Base-by-base conservation (phyloP, 768 basidiomycete genomes). In the Baorangia bicolor region DNA sequence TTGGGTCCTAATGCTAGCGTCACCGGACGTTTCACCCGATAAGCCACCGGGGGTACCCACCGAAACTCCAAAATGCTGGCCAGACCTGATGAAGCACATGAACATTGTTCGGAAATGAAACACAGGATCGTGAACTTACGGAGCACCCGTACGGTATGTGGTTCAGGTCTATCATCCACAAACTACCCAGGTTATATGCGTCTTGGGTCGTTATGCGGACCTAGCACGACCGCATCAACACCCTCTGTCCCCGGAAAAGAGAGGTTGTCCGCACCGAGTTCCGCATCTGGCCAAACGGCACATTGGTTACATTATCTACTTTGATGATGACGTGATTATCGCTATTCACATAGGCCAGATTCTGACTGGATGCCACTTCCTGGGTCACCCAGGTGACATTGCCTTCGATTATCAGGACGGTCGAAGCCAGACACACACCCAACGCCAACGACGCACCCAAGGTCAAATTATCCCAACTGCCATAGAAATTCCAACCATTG, bases 291-390 rank as follows among this genome's bases (percentile, higher is more conserved):
- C 78, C 77, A 25, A 67, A 70, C 16, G 75, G 69, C 1, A 90
- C 79, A 42, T 77, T 77, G 12, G 82, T 83, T 9, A 73, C 70
- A 64, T 90, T 90, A 75, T 92, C 90, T 7, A 92, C 90, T 62
- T 79, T 84, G 46, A 94, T 74, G 57, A 94, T 78, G 6, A 84
- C 86, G 52, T 86, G 82, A 8, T 87, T 84, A 1, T 77, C 77
- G 40, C 63, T 62, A 58, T 87, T 85, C 59, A 88, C 67, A 62
- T 80, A 89, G 5, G 84, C 82, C 20, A 92, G 74, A 1, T 75
- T 64, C 56, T 81, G 74, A 8, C 74, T 66, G 12, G 71, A 68
- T 1, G 86, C 86, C 21, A 74, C 73, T 2, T 74, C 68, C 50
- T 74, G 65, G 60, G 79, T 77, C 18, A 85, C 73, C 75, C 80